Evolutionary conservation across 495 filamentous ascomycete genomes (phyloP).

Genomic region (Aspergillus kassunensis): DNA sequence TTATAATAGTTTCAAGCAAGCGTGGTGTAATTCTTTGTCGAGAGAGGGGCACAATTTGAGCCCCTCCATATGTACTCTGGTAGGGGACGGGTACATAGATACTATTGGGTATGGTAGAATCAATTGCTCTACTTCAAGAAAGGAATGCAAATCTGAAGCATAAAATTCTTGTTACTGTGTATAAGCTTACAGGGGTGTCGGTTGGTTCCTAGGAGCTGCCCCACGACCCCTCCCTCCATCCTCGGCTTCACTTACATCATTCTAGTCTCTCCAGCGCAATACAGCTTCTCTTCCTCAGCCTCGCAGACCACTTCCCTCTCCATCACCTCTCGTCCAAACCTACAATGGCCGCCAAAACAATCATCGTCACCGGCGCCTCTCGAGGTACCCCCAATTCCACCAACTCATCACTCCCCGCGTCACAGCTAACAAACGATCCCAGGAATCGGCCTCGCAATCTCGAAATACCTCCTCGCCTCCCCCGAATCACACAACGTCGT

Average conservation of each 20-base stretch:
- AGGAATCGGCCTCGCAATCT: constrained; percentile 80
- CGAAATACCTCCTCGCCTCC: constrained; percentile 64
- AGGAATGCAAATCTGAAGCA: too few relatives aligned
- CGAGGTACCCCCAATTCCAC: constrained; percentile 38
- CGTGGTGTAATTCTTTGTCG: too few relatives aligned
- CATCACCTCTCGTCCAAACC: background rate
- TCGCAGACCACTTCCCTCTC: background rate
- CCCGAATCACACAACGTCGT: constrained; percentile 64
- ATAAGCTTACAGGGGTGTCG: too few relatives aligned
- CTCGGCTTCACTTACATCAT: constrained; percentile 4
- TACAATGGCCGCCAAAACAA: constrained; percentile 46
- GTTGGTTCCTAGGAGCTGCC: too few relatives aligned
- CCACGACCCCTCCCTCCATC: background rate
- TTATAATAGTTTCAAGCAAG: too few relatives aligned
- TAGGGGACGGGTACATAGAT: too few relatives aligned
- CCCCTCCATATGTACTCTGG: too few relatives aligned
- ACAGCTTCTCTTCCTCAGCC: background rate
- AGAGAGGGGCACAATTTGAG: too few relatives aligned
- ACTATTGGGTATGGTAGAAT: too few relatives aligned
- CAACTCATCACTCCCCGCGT: background rate
- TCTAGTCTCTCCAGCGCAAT: background rate
- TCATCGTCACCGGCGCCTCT: constrained; percentile 62
- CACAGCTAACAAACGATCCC: constrained; percentile 2
- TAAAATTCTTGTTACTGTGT: too few relatives aligned
- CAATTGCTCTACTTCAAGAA: too few relatives aligned